phyloP scores from a whole-genome alignment of 2,329 filamentous ascomycete species.

The Colletotrichum plurivorum region DNA sequence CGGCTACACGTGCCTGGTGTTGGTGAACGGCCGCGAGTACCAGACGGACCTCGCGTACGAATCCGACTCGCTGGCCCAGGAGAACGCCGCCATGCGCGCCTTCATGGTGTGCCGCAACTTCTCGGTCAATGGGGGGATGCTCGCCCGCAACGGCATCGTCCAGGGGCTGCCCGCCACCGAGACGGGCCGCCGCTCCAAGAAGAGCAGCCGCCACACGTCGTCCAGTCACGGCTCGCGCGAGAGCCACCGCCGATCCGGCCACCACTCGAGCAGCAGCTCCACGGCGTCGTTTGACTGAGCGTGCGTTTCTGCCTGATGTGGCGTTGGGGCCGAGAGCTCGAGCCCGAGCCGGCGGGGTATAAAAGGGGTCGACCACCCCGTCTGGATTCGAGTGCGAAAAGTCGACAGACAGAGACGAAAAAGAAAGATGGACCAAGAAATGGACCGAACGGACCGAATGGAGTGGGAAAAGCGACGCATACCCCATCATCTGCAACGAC shows the following conservation, averaged over 20 bases:
- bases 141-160: constrained; percentile 77
- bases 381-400: constrained; percentile 43
- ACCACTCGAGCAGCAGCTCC: constrained; percentile 75
- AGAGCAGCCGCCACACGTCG: constrained; percentile 64
- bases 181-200: constrained; percentile 63
- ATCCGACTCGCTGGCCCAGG: constrained; percentile 85
- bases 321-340: constrained; percentile 25
- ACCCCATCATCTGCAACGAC: constrained; percentile 44
- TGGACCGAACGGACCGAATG: not conserved
- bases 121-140: constrained; percentile 95
- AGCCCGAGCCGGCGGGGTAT: constrained; percentile 41
- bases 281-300: constrained; percentile 69
- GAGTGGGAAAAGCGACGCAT: constrained; percentile 43
- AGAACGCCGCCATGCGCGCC: constrained; percentile 94
- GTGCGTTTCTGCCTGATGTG: constrained; percentile 34
- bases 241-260: constrained; percentile 64
- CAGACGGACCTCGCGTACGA: constrained; percentile 90
- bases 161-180: constrained; percentile 74
- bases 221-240: constrained; percentile 56
- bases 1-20: constrained; percentile 90
- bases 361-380: constrained; percentile 56
- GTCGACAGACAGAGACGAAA: not conserved
- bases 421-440: constrained; percentile 13
- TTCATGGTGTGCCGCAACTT: constrained; percentile 99
- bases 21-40: constrained; percentile 97